These are phyloP conservation scores for Cyclostephanos tholiformis DNA, from an alignment of 108 stramenopile species.

Conservation along the genomic window DNA sequence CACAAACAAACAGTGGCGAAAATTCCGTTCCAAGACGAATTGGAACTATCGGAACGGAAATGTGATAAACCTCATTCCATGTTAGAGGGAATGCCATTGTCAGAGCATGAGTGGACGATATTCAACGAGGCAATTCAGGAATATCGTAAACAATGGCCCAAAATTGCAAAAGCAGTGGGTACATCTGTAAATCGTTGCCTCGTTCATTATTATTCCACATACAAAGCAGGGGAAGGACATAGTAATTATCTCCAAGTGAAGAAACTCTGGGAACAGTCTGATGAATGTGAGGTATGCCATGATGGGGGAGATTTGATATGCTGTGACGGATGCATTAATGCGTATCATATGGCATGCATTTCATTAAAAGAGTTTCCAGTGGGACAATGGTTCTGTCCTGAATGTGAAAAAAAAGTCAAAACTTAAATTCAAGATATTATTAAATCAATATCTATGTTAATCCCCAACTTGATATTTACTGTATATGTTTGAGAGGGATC, in stretches of 20 bases:
- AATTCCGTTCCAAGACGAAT: not conserved
- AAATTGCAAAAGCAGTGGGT: slow-evolving; percentile 55
- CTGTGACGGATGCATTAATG: slow-evolving; percentile 80
- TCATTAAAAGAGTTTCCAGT: slow-evolving; percentile 62
- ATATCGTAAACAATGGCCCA: slow-evolving; percentile 49
- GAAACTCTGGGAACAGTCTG: slow-evolving; percentile 57
- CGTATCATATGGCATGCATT: slow-evolving; percentile 74
- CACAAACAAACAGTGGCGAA: not conserved
- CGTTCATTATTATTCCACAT: slow-evolving; percentile 60
- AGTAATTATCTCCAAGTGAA: slow-evolving; percentile 42
- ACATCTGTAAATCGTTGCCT: slow-evolving; percentile 54
- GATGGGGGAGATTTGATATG: slow-evolving; percentile 65
- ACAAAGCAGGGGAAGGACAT: slow-evolving; percentile 45
- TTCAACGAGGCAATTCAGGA: slow-evolving; percentile 38
- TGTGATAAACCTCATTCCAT: slow-evolving; percentile 20
- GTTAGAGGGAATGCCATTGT: slow-evolving; percentile 33
- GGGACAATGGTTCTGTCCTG: slow-evolving; percentile 82
- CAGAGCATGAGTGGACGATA: slow-evolving; percentile 15
- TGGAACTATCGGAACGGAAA: not conserved
- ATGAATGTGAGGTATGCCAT: slow-evolving; percentile 54
- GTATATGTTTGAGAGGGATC: too few species aligned
- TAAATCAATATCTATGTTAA: too few species aligned
- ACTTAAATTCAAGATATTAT: too few species aligned
- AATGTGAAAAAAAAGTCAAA: slow-evolving; percentile 45
- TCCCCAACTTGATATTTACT: too few species aligned